Evolutionary conservation across 176 grass and related monocot genomes (phyloP).

Genomic region (Cymbopogon citratus): DNA sequence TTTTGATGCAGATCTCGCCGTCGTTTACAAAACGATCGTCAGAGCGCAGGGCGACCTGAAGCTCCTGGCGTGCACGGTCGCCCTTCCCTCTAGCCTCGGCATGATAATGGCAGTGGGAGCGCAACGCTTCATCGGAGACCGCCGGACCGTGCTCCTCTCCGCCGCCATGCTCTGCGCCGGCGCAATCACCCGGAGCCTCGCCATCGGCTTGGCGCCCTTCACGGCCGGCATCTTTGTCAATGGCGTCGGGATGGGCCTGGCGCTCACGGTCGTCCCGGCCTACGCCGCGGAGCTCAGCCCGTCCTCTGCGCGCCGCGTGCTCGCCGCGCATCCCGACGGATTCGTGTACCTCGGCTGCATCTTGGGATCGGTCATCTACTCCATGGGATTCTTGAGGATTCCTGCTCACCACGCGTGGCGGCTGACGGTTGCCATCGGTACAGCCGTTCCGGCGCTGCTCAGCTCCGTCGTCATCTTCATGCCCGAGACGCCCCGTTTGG

Average conservation of each 20-base stretch:
- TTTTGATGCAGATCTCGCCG: conserved; percentile 35
- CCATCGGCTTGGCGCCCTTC: conserved; percentile 11
- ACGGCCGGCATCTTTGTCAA: conserved; percentile 26
- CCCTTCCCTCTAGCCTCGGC: conserved; percentile 11
- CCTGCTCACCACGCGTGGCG: conserved; percentile 23
- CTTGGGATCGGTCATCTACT: conserved; percentile 23
- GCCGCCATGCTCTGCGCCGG: conserved; percentile 22
- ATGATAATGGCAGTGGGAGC: not conserved
- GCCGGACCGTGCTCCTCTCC: conserved; percentile 24
- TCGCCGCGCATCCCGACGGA: conserved; percentile 40
- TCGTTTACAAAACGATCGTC: conserved; percentile 30
- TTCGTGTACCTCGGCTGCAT: conserved; percentile 47
- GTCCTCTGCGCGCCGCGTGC: not conserved
- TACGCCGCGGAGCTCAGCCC: conserved; percentile 32
- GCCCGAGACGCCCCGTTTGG: conserved; percentile 37
- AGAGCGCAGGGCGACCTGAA: conserved; percentile 19
- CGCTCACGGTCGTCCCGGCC: conserved; percentile 33
- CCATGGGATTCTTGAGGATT: conserved; percentile 7
- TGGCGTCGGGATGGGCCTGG: conserved; percentile 32
- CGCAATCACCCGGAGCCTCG: conserved; percentile 6
- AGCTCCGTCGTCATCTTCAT: conserved; percentile 11
- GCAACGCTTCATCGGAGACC: conserved; percentile 18
- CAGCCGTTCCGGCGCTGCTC: conserved; percentile 19
- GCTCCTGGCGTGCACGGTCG: conserved; percentile 29
- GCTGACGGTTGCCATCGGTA: not conserved